Evolutionary conservation across 208 protist genomes (phyloP).

Genomic region (Wallacemonas sp.): DNA sequence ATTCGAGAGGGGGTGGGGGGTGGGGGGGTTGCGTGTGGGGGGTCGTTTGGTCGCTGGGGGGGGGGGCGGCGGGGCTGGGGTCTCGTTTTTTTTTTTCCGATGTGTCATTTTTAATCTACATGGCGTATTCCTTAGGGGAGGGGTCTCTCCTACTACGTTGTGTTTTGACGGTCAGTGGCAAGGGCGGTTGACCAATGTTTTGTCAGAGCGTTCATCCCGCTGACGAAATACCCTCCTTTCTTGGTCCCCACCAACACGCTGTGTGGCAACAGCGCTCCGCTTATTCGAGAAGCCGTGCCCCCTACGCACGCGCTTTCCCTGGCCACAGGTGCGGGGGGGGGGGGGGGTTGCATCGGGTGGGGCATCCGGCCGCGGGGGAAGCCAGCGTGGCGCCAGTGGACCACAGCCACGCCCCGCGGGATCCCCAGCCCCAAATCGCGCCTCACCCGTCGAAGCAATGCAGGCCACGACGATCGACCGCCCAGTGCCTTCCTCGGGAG

Average conservation of each 20-base stretch:
- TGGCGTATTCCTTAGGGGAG: too few relatives aligned
- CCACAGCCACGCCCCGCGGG: background rate
- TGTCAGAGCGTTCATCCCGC: too few relatives aligned
- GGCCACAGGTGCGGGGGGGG: too few relatives aligned
- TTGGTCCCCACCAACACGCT: background rate
- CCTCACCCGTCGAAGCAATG: background rate
- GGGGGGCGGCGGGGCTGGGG: too few relatives aligned
- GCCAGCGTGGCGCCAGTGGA: background rate
- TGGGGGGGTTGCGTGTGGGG: background rate
- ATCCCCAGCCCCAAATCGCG: background rate
- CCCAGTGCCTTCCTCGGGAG: conserved; percentile 12
- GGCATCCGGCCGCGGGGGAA: background rate
- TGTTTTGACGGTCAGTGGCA: too few relatives aligned
- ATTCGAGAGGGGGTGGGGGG: background rate
- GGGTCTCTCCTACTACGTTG: too few relatives aligned
- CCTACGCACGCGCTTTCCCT: too few relatives aligned
- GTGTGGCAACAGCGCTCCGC: background rate
- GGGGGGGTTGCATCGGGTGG: too few relatives aligned
- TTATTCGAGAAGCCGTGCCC: background rate
- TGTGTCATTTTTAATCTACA: too few relatives aligned
- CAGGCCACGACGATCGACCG: conserved; percentile 2
- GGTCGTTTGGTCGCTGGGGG: background rate
- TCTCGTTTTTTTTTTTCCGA: too few relatives aligned
- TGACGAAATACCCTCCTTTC: too few relatives aligned
- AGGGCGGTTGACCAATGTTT: too few relatives aligned